phyloP scores from a whole-genome alignment of 305 asterid genomes.

The Fraxinus paxiana region DNA sequence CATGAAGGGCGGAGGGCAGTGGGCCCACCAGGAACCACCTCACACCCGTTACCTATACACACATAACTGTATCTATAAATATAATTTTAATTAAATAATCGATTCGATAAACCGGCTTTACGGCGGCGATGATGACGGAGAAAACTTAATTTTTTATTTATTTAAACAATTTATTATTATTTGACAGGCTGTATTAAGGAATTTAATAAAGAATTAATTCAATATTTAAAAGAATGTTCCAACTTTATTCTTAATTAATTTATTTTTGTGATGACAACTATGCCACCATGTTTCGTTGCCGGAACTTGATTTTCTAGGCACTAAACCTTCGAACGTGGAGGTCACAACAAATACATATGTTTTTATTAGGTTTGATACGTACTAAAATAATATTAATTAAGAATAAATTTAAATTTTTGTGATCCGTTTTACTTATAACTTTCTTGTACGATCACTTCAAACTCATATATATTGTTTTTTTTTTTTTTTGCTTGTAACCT shows the following conservation, averaged over 20 bases:
- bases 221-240: neutral
- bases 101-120: neutral
- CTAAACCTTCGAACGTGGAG: neutral
- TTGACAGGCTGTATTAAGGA: neutral
- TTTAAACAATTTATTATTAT: neutral
- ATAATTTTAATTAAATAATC: neutral
- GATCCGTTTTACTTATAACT: no score
- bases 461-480: no score
- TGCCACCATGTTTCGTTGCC: neutral
- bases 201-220: neutral
- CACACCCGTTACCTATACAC: neutral
- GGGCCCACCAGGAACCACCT: neutral
- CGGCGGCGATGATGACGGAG: neutral
- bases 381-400: neutral
- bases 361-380: neutral
- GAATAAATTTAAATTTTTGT: neutral
- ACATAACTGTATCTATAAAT: neutral
- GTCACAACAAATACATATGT: neutral
- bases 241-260: neutral
- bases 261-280: neutral
- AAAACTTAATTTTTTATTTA: neutral
- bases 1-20: slow-evolving; percentile 23
- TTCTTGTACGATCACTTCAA: neutral
- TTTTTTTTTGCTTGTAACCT: neutral
- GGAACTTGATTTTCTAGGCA: neutral